These are phyloP conservation scores for Lathyrus sativus DNA, from an alignment of 306 rosid genomes.

Conservation along the genomic window DNA sequence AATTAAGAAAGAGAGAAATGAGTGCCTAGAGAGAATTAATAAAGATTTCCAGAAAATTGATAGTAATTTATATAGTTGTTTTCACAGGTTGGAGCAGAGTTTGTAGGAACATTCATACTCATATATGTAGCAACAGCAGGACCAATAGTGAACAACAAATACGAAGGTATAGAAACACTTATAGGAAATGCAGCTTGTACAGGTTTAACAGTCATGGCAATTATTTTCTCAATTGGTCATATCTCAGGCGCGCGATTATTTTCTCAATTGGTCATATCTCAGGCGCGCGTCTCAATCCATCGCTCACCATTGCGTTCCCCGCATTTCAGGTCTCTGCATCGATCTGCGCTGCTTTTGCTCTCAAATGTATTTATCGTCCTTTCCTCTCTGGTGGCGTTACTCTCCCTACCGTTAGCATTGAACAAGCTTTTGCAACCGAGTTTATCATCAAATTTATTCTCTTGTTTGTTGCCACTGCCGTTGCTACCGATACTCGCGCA, in stretches of 20 bases:
- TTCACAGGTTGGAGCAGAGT: slow-evolving; percentile 82
- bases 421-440: slow-evolving; percentile 86
- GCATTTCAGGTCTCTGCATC: slow-evolving; percentile 75
- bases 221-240: slow-evolving; percentile 88
- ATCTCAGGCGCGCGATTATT: slow-evolving; percentile 98
- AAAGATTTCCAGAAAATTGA: too few relatives aligned
- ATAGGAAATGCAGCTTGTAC: slow-evolving; percentile 87
- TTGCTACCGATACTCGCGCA: slow-evolving; percentile 90
- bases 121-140: slow-evolving; percentile 91
- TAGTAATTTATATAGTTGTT: too few relatives aligned
- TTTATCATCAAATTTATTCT: slow-evolving; percentile 82
- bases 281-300: slow-evolving; percentile 69
- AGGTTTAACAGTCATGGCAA: slow-evolving; percentile 80
- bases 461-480: slow-evolving; percentile 86
- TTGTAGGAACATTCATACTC: slow-evolving; percentile 87
- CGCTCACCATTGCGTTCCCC: too few relatives aligned
- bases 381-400: slow-evolving; percentile 81
- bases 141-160: slow-evolving; percentile 87
- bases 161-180: slow-evolving; percentile 63
- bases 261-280: slow-evolving; percentile 90
- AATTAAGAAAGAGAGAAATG: too few relatives aligned
- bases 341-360: slow-evolving; percentile 76
- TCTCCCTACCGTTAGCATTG: slow-evolving; percentile 54
- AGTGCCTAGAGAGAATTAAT: too few relatives aligned
- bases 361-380: slow-evolving; percentile 75